phyloP scores from a whole-genome alignment of 2,329 filamentous ascomycete species.

The Phaeosphaeriaceae sp. region DNA sequence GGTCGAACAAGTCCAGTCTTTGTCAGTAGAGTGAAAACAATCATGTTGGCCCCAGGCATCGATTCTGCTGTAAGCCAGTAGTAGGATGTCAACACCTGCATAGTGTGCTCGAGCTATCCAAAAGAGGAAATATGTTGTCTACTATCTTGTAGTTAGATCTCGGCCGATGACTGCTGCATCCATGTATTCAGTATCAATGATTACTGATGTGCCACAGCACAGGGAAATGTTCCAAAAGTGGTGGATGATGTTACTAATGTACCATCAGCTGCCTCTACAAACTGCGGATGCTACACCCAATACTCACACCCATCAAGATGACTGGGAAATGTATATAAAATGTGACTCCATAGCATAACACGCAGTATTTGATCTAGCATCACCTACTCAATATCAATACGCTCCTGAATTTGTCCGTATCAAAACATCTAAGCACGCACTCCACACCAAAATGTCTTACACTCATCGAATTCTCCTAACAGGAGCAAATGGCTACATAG shows the following conservation, averaged over 20 bases:
- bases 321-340: too few species aligned
- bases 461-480: constrained; percentile 8
- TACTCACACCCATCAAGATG: too few species aligned
- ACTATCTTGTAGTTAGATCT: neutral
- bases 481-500: constrained; percentile 12
- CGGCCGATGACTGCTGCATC: neutral
- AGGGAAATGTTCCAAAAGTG: neutral
- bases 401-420: too few species aligned
- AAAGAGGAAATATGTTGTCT: neutral
- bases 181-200: neutral
- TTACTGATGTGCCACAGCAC: neutral
- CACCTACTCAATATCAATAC: too few species aligned
- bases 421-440: too few species aligned
- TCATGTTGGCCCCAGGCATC: too few species aligned
- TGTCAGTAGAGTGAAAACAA: too few species aligned
- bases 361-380: too few species aligned
- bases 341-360: too few species aligned
- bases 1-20: too few species aligned
- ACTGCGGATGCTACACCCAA: too few species aligned
- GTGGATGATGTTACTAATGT: neutral
- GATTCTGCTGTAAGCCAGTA: neutral
- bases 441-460: too few species aligned
- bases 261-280: neutral
- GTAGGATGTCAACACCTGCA: neutral
- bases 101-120: neutral